phyloP scores from a whole-genome alignment of 345 rosid species.

The Eucalyptus marginata region DNA sequence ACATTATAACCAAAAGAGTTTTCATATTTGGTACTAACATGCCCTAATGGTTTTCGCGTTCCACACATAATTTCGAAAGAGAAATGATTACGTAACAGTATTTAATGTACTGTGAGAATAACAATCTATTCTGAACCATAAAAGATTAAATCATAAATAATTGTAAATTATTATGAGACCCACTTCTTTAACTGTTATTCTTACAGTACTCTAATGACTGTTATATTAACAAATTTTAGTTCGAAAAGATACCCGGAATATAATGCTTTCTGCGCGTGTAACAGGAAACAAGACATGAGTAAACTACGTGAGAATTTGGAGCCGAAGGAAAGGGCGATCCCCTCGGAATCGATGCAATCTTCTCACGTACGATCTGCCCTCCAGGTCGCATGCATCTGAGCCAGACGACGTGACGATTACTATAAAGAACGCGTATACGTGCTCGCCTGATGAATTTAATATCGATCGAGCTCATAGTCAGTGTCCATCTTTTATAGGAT shows the following conservation, averaged over 20 bases:
- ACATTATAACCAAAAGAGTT: background rate
- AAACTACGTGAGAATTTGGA: background rate
- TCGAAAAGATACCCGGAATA: rapidly evolving
- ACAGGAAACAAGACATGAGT: background rate
- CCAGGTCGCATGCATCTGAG: background rate
- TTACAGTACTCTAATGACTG: rapidly evolving
- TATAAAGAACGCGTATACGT: background rate
- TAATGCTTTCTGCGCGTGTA: rapidly evolving
- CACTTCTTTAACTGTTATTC: rapidly evolving
- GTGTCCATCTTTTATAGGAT: background rate
- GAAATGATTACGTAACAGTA: too few species aligned
- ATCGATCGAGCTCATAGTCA: background rate
- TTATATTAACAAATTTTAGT: too few species aligned
- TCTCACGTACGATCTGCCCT: background rate
- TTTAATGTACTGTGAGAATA: rapidly evolving
- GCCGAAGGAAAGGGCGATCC: background rate
- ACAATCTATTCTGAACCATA: rapidly evolving
- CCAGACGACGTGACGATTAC: background rate
- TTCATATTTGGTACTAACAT: background rate
- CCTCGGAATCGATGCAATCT: background rate
- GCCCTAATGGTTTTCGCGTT: background rate
- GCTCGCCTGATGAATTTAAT: background rate
- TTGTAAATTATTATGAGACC: rapidly evolving
- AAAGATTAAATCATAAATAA: too few species aligned
- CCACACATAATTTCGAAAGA: rapidly evolving